phyloP scores from a whole-genome alignment of 2,329 filamentous ascomycete genomes.

The Penicillium corylophilum region DNA sequence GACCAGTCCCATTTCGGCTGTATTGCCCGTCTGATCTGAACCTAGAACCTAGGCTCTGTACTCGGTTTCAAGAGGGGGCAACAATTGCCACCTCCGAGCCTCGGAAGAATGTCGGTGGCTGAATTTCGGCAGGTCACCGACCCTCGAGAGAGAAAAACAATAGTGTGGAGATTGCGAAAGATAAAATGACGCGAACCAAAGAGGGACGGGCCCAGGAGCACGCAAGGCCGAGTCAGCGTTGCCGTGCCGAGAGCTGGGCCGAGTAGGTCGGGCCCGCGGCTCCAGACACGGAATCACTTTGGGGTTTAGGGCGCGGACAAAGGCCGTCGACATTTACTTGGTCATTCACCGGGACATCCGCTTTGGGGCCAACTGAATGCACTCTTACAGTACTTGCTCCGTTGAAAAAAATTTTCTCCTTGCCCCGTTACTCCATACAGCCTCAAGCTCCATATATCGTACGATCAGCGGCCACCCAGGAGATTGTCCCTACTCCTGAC shows the following conservation, averaged over 20 bases:
- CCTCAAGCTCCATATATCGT: not conserved
- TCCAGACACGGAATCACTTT: slow-evolving; percentile 4
- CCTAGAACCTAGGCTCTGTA: not conserved
- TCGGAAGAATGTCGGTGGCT: slow-evolving; percentile 20
- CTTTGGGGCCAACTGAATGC: slow-evolving; percentile 4
- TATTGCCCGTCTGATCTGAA: not conserved
- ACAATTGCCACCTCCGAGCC: slow-evolving; percentile 3
- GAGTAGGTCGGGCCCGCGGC: slow-evolving; percentile 19
- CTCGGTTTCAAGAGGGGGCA: not conserved
- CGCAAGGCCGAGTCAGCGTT: slow-evolving; percentile 18
- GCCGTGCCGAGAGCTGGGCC: slow-evolving; percentile 20
- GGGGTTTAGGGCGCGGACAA: not conserved
- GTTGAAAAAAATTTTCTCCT: slow-evolving; percentile 16
- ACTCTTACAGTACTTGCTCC: slow-evolving; percentile 18
- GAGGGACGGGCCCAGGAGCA: slow-evolving; percentile 5
- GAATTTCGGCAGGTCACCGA: not conserved
- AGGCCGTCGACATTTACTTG: slow-evolving; percentile 1
- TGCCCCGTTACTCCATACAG: not conserved
- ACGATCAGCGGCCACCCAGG: not conserved
- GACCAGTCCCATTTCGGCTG: not conserved
- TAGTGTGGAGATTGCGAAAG: not conserved
- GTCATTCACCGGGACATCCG: slow-evolving; percentile 14
- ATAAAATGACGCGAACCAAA: not conserved
- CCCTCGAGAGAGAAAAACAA: not conserved
- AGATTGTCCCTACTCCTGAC: not conserved